Evolutionary conservation across 352 stramenopile genomes (phyloP).

Genomic region (Phytophthora colocasiae): DNA sequence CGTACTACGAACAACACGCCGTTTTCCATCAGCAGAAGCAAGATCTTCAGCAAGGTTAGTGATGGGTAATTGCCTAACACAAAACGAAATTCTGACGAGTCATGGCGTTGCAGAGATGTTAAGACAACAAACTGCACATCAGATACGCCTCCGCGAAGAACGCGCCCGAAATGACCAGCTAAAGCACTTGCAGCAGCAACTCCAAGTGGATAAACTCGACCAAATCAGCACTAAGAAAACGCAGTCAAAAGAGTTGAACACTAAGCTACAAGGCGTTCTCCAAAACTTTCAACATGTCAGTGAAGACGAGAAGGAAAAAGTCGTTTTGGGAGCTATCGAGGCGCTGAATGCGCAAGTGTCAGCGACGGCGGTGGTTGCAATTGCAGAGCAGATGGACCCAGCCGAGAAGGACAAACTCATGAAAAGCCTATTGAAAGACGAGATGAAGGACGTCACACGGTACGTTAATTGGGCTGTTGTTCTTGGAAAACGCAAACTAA

Average conservation of each 20-base stretch:
- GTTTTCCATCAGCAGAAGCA: constrained; percentile 57
- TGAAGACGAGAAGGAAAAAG: constrained; percentile 59
- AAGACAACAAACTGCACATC: constrained; percentile 38
- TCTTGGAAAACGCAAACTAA: background rate
- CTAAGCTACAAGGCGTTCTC: constrained; percentile 57
- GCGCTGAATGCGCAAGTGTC: constrained; percentile 58
- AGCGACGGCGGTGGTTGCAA: constrained; percentile 48
- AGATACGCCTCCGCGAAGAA: constrained; percentile 46
- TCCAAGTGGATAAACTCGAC: constrained; percentile 61
- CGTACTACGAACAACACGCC: constrained; percentile 68
- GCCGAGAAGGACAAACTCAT: constrained; percentile 70
- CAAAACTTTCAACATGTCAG: constrained; percentile 70
- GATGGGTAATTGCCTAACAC: no score
- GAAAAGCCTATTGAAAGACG: constrained; percentile 56
- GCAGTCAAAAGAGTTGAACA: constrained; percentile 51
- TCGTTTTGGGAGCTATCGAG: constrained; percentile 59
- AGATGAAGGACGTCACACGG: constrained; percentile 62
- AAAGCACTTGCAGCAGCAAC: constrained; percentile 56
- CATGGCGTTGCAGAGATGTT: constrained; percentile 43
- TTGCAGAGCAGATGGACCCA: constrained; percentile 61
- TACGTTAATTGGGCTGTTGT: constrained; percentile 23
- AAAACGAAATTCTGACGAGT: background rate
- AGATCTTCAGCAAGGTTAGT: constrained; percentile 53
- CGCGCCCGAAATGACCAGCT: constrained; percentile 43
- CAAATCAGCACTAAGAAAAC: constrained; percentile 60